Conservation (phyloP, 225 moss, liverwort and hornwort genomes). For the Rhytidiadelphus loreus region DNA sequence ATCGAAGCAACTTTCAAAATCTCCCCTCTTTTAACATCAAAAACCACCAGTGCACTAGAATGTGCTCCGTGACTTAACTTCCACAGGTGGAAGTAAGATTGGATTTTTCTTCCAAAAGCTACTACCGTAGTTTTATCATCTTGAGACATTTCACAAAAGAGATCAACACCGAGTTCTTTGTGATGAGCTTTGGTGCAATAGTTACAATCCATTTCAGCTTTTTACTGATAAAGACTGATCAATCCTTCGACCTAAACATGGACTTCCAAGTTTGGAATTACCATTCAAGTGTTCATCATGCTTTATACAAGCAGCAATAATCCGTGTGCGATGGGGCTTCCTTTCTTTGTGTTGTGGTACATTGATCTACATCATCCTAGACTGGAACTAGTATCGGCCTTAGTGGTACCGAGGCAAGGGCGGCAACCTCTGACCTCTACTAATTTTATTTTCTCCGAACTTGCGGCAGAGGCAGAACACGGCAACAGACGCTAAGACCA, state of each 20-base stretch:
- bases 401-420: conserved; percentile 31
- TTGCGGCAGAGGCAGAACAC: conserved; percentile 21
- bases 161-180: not conserved
- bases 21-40: not conserved
- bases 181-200: not conserved
- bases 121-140: not conserved
- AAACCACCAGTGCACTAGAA: not conserved
- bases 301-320: not conserved
- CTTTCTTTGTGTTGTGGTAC: not conserved
- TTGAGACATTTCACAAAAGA: not conserved
- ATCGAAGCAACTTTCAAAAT: not conserved
- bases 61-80: not conserved
- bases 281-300: not conserved
- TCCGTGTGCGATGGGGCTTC: not conserved
- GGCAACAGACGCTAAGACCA: not conserved
- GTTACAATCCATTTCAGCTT: not conserved
- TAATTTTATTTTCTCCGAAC: not conserved
- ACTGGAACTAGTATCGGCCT: not conserved
- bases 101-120: not conserved
- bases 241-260: not conserved
- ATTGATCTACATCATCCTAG: not conserved
- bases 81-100: not conserved
- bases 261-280: not conserved
- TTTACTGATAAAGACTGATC: not conserved
- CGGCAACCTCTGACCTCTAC: conserved; percentile 20